Conservation (phyloP, 345 rosid species). For the Nasturtium officinale region DNA sequence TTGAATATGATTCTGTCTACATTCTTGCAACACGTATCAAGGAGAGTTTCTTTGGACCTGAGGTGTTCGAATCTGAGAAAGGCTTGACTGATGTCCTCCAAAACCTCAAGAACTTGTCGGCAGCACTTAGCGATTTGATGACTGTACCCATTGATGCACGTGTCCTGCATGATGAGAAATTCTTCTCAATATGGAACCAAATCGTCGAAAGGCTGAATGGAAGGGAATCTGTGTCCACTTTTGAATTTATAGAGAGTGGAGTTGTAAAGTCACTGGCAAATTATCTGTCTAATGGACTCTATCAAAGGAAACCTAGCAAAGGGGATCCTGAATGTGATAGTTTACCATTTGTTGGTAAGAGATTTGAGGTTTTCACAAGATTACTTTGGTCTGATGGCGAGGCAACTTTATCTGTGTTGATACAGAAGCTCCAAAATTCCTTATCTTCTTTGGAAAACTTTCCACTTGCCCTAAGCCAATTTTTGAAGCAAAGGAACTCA, state of each 20-base stretch:
- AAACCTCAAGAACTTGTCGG: conserved; percentile 63
- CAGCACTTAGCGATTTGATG: conserved; percentile 59
- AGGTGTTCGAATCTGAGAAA: conserved; percentile 59
- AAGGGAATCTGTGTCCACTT: conserved; percentile 81
- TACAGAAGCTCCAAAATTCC: conserved; percentile 76
- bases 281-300: conserved; percentile 66
- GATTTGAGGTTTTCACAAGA: conserved; percentile 69
- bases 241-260: conserved; percentile 93
- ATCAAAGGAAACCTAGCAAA: conserved; percentile 47
- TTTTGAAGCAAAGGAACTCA: conserved; percentile 60
- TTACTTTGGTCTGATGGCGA: conserved; percentile 55
- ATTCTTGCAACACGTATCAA: conserved; percentile 70
- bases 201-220: conserved; percentile 69
- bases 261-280: conserved; percentile 68
- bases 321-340: conserved; percentile 37
- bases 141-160: conserved; percentile 37
- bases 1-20: conserved; percentile 64
- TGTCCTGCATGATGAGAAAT: conserved; percentile 56
- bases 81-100: conserved; percentile 83
- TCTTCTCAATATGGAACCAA: conserved; percentile 53
- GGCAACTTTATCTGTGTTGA: conserved; percentile 55
- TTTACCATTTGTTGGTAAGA: conserved; percentile 54
- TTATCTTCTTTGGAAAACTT: conserved; percentile 80
- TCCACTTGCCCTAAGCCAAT: conserved; percentile 64
- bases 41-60: conserved; percentile 62